Evolutionary conservation across 495 filamentous ascomycete species (phyloP), one percentile per base, ranked within the genome.

Genomic region (Stereocaulon alpinum): DNA sequence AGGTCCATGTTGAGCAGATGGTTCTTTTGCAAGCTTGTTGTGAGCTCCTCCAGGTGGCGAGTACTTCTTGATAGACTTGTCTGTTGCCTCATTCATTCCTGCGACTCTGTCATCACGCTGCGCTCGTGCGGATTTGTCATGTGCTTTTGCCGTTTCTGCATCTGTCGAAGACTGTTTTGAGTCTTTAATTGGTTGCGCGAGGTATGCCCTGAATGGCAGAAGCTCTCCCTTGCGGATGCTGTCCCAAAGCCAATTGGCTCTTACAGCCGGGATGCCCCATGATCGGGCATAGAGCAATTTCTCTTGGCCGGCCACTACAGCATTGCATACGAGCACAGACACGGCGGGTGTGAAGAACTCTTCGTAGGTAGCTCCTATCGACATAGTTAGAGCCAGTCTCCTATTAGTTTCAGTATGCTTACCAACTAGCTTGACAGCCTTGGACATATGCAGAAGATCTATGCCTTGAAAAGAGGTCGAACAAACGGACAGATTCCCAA

Each of bases 401-500:
- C 40, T 18, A 7, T 14, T 41, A 17, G n/a, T 11, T 20, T 44
- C 34, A 53, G 43, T 61, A 52, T 30, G 9, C 73, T 59, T 65
- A 78, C 90, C 91, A 66, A 95, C 79, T 49, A 95, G 75, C 27
- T 75, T 72, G 27, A 95, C 77, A 17, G 86, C 72, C 71, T 88
- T 90, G 41, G 84, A 82, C 41, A 93, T 74, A 66, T 97, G 94
- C 48, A 91, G 74, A 20, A 96, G 74, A 64, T 95, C 88, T 37
- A 95, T 83, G n/a, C 86, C 85, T 18, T 80, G 79, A 67, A 98
- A 95, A 12, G 81, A 87, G 10, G 90, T 90, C 1, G 89, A 88
- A 69, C 83, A 88, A 44, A 96, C 82, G 41, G 75, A 78, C 63
- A 95, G 70, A 2, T 69, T 75, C 14, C 78, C 62, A 61, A 96